Percentiles rank a stretch among this genome's conserved stretches.
phyloP scores from a whole-genome alignment of 2,329 filamentous ascomycete species.

The Thielaviopsis cerberus region DNA sequence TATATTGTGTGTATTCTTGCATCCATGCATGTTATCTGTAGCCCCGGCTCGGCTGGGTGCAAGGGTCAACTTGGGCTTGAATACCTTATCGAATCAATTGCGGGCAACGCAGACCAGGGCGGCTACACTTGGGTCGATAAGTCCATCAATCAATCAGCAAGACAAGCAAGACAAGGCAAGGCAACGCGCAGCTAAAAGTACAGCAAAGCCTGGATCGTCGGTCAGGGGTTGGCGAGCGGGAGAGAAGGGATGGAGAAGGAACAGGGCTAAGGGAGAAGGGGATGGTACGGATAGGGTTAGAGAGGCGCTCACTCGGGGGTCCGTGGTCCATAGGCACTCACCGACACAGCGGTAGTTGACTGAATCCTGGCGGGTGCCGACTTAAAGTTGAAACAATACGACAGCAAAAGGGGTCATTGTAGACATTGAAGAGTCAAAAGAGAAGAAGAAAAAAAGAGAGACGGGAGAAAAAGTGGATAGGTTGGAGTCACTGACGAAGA shows the following conservation, averaged over 20 bases:
- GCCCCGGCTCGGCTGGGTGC: not conserved
- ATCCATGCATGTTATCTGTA: not conserved
- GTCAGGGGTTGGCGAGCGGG: not conserved
- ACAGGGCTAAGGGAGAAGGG: not conserved
- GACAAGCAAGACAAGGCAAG: too few species aligned
- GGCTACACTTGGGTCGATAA: not conserved
- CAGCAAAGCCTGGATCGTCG: not conserved
- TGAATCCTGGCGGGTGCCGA: not conserved
- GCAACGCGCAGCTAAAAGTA: not conserved
- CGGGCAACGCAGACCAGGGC: not conserved
- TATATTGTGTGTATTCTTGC: not conserved
- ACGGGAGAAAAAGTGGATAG: not conserved
- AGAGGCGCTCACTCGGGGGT: not conserved
- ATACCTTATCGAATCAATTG: not conserved
- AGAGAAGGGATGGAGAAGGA: not conserved
- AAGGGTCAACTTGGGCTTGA: not conserved
- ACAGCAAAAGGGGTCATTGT: not conserved
- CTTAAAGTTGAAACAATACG: not conserved
- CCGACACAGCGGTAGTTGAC: not conserved
- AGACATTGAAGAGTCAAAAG: not conserved
- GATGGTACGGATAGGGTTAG: not conserved
- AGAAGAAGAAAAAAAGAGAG: not conserved
- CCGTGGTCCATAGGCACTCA: not conserved
- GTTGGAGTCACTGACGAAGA: not conserved
- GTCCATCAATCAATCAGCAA: too few species aligned